phyloP scores from a whole-genome alignment of 305 asterid genomes.

The Euphrasia arctica region DNA sequence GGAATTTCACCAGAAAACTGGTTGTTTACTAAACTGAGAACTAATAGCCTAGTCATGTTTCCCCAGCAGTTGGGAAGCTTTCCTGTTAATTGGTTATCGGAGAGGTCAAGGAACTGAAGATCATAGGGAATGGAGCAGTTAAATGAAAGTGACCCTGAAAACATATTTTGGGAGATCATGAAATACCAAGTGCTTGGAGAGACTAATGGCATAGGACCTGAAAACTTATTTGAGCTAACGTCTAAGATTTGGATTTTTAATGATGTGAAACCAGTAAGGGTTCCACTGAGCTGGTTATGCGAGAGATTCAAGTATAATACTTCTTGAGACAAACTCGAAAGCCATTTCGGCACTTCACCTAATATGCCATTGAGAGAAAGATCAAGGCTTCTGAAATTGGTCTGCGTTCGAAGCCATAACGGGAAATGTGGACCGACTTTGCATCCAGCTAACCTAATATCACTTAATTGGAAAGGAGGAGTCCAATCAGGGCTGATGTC shows the following conservation, averaged over 20 bases:
- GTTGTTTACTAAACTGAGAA: slow-evolving; percentile 33
- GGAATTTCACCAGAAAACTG: slow-evolving; percentile 34
- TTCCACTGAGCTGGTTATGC: slow-evolving; percentile 20
- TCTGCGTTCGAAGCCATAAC: slow-evolving; percentile 4
- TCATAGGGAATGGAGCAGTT: slow-evolving; percentile 5
- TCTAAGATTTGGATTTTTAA: not conserved
- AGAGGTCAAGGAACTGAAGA: slow-evolving; percentile 19
- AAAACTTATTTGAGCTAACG: slow-evolving; percentile 32
- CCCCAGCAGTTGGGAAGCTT: slow-evolving; percentile 40
- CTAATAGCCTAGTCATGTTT: slow-evolving; percentile 12
- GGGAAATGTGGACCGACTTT: slow-evolving; percentile 28
- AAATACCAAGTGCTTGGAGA: slow-evolving; percentile 9
- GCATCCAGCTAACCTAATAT: slow-evolving; percentile 1
- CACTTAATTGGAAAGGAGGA: slow-evolving; percentile 24
- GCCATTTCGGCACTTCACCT: slow-evolving; percentile 9
- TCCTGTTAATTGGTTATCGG: slow-evolving; percentile 27
- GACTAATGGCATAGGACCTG: slow-evolving; percentile 34
- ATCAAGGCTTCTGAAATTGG: too few species aligned
- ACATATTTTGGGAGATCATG: slow-evolving; percentile 29
- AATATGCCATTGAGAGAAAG: not conserved
- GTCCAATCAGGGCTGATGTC: too few species aligned
- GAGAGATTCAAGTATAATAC: not conserved
- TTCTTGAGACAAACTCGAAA: not conserved
- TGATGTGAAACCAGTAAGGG: slow-evolving; percentile 17
- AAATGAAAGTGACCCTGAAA: slow-evolving; percentile 28